Evolutionary conservation across 257 asterid species (phyloP), one percentile per base, ranked within the genome.

Genomic region (Plantago major): DNA sequence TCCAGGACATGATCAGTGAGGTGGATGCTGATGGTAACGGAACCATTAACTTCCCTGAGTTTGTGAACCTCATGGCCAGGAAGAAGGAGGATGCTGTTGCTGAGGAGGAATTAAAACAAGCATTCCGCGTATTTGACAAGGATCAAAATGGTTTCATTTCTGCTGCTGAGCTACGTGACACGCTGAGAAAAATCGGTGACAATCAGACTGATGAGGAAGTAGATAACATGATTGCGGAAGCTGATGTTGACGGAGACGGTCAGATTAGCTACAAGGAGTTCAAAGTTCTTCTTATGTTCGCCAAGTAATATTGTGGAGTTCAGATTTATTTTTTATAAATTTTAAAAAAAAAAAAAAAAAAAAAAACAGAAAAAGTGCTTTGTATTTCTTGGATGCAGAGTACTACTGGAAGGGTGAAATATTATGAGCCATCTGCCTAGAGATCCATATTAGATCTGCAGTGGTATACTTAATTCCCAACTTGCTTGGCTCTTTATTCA

Each of bases 1-100:
- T 48, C n/a, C 22, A 48, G 1, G 54, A 14, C 54, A 48, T 48
- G 19, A 48, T 48, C 9, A 48, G n/a, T 5, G 22, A 48, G 18
- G 22, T 48, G 16, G 54, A 48, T 48, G 16, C 54, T n/a, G 54
- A 48, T 48, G 54, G 54, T 2, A 48, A 48, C n/a, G 54, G 22
- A 18, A 48, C 11, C 22, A 15, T 48, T n/a, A 22, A n/a, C 8
- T 48, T 48, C 18, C 9, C 22, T 13, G 54, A 14, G 10, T 48
- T 48, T n/a, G 54, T 48, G 3, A 48, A 48, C 54, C 22, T 48
- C 26, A 48, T 48, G 54, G 54, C 54, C 22, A 48, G 18, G 2
- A 48, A 48, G 18, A 38, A 33, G 22, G 14, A 47, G 53, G 53
- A 47, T 14, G 14, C 53, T n/a, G 53, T 12, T 14, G 18, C 53